Base-by-base conservation (phyloP, 2,329 filamentous ascomycete genomes). In the Bertia moriformis region DNA sequence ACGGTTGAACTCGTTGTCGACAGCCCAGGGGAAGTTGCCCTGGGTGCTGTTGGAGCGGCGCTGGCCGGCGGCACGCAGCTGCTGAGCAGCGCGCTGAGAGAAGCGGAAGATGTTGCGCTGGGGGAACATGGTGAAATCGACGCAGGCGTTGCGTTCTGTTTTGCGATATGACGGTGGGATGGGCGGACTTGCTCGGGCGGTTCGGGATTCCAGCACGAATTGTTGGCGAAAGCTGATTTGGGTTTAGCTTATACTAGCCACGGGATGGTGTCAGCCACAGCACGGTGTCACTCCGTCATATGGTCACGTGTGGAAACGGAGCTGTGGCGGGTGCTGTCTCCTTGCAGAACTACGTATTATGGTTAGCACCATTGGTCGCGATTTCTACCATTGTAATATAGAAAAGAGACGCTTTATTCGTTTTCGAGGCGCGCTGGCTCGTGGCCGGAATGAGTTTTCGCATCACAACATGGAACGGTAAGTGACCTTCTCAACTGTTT, bases 1-100 rank as follows among this genome's bases (percentile, higher is more conserved):
- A 55, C 82, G 79, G 70, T 93, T 80, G 73, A 96, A 98, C 55
- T 78, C 77, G 66, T 93, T 96, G 67, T 94, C 83, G 60, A 70
- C 69, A 42, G 69, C 58, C 53, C 79, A 76, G 15, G 32, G 15
- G 15, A 17, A 15, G 10, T 35, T 35, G 32, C 10, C 32, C 12
- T 35, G 10, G 32, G 32, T 17, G 32, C 32, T 35, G 32, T 35
- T 35, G 32, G 17, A 18, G 15, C 32, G 32, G 32, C 32, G 32
- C 32, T 35, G 32, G 32, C 7, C 12, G 15, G 15, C 32, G 7
- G 32, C 10, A 17, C 32, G 32, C 32, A 77, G 59, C 61, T 73
- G 73, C 51, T 71, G 65, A 49, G 66, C 60, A 50, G 73, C 61
- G 61, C 73, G 73, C 51, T 71, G 65, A 49, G 66, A 60, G 50